These are phyloP conservation scores for Iodosphaeria phyllophila DNA, from an alignment of 2,329 filamentous ascomycete genomes.

Conservation along the genomic window DNA sequence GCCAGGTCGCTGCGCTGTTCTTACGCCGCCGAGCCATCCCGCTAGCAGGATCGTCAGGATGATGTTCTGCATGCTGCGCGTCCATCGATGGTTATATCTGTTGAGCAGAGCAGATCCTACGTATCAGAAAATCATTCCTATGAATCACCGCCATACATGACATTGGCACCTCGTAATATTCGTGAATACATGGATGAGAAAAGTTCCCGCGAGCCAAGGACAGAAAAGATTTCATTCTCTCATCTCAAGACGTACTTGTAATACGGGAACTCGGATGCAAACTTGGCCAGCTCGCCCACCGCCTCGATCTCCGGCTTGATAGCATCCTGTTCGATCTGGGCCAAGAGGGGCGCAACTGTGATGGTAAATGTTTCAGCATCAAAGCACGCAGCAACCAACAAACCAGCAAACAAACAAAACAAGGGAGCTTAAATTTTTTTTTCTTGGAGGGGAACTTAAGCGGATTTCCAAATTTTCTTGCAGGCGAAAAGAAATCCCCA, in stretches of 20 bases:
- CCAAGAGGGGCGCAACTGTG: slow-evolving; percentile 48
- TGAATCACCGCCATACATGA: no score
- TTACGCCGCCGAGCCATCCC: slow-evolving; percentile 66
- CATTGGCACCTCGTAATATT: no score
- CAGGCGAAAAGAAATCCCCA: no score
- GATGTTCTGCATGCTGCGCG: slow-evolving; percentile 66
- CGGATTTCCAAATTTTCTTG: no score
- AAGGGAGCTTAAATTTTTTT: no score
- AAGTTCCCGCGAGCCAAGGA: no score
- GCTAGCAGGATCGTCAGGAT: slow-evolving; percentile 35
- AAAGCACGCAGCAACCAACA: no score
- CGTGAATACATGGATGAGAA: no score
- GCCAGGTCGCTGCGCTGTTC: slow-evolving; percentile 29
- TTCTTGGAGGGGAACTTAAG: background rate
- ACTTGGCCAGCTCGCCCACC: slow-evolving; percentile 47
- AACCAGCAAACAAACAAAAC: no score
- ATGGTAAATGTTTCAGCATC: background rate
- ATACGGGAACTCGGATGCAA: slow-evolving; percentile 78
- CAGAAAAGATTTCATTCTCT: no score
- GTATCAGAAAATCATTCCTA: no score
- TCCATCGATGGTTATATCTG: slow-evolving; percentile 73
- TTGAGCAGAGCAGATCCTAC: slow-evolving; percentile 1
- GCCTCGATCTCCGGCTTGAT: slow-evolving; percentile 57
- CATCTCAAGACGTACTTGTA: slow-evolving; percentile 50
- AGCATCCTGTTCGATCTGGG: slow-evolving; percentile 45